phyloP scores from a whole-genome alignment of 73 alveolate genomes.

The Paramecium tetraurelia region DNA sequence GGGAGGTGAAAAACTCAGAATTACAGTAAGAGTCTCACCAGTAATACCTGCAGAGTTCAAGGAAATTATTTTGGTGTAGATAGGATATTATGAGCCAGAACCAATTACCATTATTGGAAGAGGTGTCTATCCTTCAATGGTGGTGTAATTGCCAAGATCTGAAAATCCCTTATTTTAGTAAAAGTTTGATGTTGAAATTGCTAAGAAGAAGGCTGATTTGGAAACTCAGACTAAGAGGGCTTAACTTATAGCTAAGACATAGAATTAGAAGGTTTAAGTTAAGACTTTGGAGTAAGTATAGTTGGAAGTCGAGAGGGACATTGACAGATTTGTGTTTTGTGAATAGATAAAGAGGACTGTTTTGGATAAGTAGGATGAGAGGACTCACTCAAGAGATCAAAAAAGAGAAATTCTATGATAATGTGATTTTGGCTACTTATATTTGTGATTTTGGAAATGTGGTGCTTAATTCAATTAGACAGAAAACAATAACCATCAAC shows the following conservation, averaged over 20 bases:
- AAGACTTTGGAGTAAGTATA: slow-evolving; percentile 47
- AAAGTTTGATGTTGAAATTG: slow-evolving; percentile 78
- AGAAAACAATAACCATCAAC: slow-evolving; percentile 69
- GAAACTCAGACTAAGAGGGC: slow-evolving; percentile 55
- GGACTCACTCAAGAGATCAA: slow-evolving; percentile 34
- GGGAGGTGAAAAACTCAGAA: slow-evolving; percentile 93
- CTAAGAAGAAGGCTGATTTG: slow-evolving; percentile 52
- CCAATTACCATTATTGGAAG: slow-evolving; percentile 92
- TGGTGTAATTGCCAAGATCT: slow-evolving; percentile 84
- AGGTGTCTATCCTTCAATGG: slow-evolving; percentile 96
- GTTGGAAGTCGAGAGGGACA: slow-evolving; percentile 60
- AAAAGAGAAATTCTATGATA: slow-evolving; percentile 57
- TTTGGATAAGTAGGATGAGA: slow-evolving; percentile 37
- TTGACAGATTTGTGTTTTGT: slow-evolving; percentile 53
- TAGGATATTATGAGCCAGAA: slow-evolving; percentile 97
- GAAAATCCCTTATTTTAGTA: slow-evolving; percentile 87
- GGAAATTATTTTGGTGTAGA: slow-evolving; percentile 92
- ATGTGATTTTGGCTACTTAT: slow-evolving; percentile 67
- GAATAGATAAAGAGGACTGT: slow-evolving; percentile 47
- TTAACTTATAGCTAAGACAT: slow-evolving; percentile 28
- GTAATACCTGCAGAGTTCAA: slow-evolving; percentile 97
- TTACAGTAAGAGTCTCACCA: slow-evolving; percentile 90
- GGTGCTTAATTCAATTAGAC: slow-evolving; percentile 77
- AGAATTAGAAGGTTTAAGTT: slow-evolving; percentile 25
- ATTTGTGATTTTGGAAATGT: slow-evolving; percentile 89